phyloP scores from a whole-genome alignment of 805 yeast species.

The Tetrapisispora nanseiensis region DNA sequence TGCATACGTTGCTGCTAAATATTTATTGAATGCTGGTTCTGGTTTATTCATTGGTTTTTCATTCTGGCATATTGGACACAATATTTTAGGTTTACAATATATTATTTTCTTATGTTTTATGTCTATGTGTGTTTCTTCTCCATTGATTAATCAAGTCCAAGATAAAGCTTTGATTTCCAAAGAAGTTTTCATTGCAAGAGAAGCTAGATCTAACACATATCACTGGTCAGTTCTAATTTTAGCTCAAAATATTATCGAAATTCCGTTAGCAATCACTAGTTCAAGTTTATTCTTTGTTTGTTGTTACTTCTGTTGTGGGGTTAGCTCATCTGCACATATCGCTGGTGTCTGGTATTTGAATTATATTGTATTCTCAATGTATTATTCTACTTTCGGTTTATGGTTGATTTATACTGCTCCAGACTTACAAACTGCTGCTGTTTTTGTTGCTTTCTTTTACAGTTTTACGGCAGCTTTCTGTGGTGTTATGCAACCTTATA shows the following conservation, averaged over 20 bases:
- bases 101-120: constrained; percentile 53
- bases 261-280: constrained; percentile 28
- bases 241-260: constrained; percentile 29
- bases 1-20: constrained; percentile 51
- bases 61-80: constrained; percentile 49
- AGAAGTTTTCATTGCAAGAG: constrained; percentile 34
- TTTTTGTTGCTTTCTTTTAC: constrained; percentile 14
- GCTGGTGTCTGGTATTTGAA: constrained; percentile 38
- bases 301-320: constrained; percentile 34
- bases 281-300: constrained; percentile 28
- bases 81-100: constrained; percentile 50
- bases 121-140: constrained; percentile 46
- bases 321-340: constrained; percentile 24
- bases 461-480: constrained; percentile 31
- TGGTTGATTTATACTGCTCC: constrained; percentile 24
- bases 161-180: constrained; percentile 30
- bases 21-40: constrained; percentile 40
- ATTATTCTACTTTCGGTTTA: constrained; percentile 32
- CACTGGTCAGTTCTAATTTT: constrained; percentile 32
- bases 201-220: constrained; percentile 33
- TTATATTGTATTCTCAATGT: constrained; percentile 38
- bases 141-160: constrained; percentile 33
- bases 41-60: constrained; percentile 69
- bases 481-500: constrained; percentile 32
- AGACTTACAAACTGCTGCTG: constrained; percentile 23